Percentiles rank a stretch among this genome's conserved stretches.
Conservation (phyloP, 2,329 filamentous ascomycete species). For the Fusarium austroafricanum region DNA sequence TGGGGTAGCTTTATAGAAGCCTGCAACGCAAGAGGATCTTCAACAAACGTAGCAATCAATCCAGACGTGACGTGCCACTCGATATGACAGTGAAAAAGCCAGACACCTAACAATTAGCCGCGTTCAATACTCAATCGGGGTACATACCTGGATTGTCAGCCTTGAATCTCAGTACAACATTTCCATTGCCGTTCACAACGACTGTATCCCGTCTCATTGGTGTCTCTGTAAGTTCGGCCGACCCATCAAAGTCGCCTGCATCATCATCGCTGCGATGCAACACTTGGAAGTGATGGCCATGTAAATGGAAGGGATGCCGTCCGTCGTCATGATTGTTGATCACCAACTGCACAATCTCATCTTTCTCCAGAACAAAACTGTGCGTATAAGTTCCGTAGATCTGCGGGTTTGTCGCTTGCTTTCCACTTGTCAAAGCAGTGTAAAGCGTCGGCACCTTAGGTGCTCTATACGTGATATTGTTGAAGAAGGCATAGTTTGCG, state of each 20-base stretch:
- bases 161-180: slow-evolving; percentile 75
- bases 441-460: slow-evolving; percentile 86
- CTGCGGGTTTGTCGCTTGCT: slow-evolving; percentile 66
- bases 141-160: slow-evolving; percentile 72
- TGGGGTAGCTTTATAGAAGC: slow-evolving; percentile 68
- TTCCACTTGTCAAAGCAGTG: slow-evolving; percentile 73
- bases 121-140: fast-evolving
- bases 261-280: slow-evolving; percentile 70
- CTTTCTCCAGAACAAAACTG: slow-evolving; percentile 74
- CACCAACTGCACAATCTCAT: slow-evolving; percentile 77
- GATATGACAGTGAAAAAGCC: slow-evolving; percentile 84
- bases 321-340: slow-evolving; percentile 81
- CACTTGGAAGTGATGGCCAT: slow-evolving; percentile 80
- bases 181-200: slow-evolving; percentile 72
- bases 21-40: slow-evolving; percentile 73
- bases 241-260: slow-evolving; percentile 64
- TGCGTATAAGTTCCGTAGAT: slow-evolving; percentile 77
- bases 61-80: slow-evolving; percentile 80
- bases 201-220: slow-evolving; percentile 78
- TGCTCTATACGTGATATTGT: slow-evolving; percentile 78
- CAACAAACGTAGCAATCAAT: slow-evolving; percentile 73
- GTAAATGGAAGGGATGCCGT: slow-evolving; percentile 81
- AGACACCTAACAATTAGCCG: slow-evolving; percentile 58
- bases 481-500: slow-evolving; percentile 73
- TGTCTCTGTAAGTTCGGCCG: slow-evolving; percentile 60